phyloP scores from a whole-genome alignment of 2,329 filamentous ascomycete genomes.

The Venturia pyrina region DNA sequence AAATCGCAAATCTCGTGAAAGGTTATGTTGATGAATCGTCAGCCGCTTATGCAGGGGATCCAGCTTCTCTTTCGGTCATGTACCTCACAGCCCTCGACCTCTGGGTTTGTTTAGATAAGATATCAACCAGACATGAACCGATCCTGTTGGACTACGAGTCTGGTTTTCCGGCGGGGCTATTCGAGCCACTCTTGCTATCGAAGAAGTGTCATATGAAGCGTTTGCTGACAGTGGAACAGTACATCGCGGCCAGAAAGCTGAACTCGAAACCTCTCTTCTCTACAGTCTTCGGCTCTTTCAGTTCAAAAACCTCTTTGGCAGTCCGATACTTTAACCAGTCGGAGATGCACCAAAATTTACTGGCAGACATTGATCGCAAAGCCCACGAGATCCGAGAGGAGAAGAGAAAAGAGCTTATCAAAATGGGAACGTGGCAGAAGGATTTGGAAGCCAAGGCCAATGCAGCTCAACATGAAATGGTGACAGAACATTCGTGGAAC shows the following conservation, averaged over 20 bases:
- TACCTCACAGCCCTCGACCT: constrained; percentile 47
- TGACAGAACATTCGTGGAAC: neutral
- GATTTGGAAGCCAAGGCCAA: neutral
- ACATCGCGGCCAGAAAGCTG: constrained; percentile 34
- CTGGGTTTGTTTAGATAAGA: constrained; percentile 48
- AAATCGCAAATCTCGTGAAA: neutral
- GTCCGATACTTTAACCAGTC: neutral
- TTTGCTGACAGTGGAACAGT: constrained; percentile 39
- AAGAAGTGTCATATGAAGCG: constrained; percentile 38
- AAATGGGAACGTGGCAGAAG: neutral
- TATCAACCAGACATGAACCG: constrained; percentile 32
- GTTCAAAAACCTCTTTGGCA: neutral
- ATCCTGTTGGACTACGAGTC: constrained; percentile 44
- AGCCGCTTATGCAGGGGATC: neutral
- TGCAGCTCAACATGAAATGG: no score
- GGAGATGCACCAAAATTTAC: neutral
- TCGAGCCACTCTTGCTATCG: constrained; percentile 48
- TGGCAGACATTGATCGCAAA: neutral
- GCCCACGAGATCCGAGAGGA: neutral
- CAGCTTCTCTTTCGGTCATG: constrained; percentile 25
- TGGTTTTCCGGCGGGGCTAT: constrained; percentile 36
- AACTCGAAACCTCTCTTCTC: neutral
- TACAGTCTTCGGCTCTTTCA: neutral
- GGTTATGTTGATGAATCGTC: neutral
- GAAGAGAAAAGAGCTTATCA: neutral